A percentile compares a stretch with the other conserved stretches of the same genome.
Conservation (phyloP, 2,329 filamentous ascomycete species). For the Hypomyces perniciosus region DNA sequence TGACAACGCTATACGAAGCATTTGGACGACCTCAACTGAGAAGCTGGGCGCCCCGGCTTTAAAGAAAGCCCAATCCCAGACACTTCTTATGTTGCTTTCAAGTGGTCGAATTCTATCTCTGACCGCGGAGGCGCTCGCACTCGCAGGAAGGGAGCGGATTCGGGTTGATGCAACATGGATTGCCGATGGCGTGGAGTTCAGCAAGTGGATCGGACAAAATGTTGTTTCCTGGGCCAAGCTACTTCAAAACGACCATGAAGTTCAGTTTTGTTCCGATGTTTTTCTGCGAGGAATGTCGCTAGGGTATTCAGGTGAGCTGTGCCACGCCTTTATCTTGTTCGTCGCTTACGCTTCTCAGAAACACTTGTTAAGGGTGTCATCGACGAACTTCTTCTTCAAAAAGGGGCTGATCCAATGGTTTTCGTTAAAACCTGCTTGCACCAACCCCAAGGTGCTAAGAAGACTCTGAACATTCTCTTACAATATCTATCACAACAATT, state of each 20-base stretch:
- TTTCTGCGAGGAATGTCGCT: slow-evolving; percentile 59
- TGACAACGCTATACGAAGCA: slow-evolving; percentile 27
- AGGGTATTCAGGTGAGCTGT: slow-evolving; percentile 60
- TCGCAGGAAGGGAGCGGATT: slow-evolving; percentile 33
- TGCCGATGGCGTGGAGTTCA: slow-evolving; percentile 57
- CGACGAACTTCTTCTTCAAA: slow-evolving; percentile 32
- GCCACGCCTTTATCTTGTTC: background rate
- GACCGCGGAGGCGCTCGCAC: slow-evolving; percentile 49
- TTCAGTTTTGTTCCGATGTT: slow-evolving; percentile 40
- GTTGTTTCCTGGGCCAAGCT: slow-evolving; percentile 42
- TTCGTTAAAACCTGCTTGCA: slow-evolving; percentile 28
- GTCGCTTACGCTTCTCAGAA: slow-evolving; percentile 30
- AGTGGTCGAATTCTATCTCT: slow-evolving; percentile 45
- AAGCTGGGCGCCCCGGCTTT: slow-evolving; percentile 19
- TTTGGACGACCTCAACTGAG: slow-evolving; percentile 33
- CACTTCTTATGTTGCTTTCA: slow-evolving; percentile 39
- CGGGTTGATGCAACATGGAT: slow-evolving; percentile 47
- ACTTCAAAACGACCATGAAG: slow-evolving; percentile 25
- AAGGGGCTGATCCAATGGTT: slow-evolving; percentile 12
- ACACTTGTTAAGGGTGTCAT: slow-evolving; percentile 32
- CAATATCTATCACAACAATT: slow-evolving; percentile 42
- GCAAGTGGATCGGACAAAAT: slow-evolving; percentile 64
- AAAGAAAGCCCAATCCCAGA: slow-evolving; percentile 28
- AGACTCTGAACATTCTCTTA: slow-evolving; percentile 22
- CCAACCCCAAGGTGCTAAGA: slow-evolving; percentile 23